Percentiles rank a stretch among this genome's conserved stretches.
Conservation (phyloP, 331 rosid genomes). For the Stylosanthes scabra region DNA sequence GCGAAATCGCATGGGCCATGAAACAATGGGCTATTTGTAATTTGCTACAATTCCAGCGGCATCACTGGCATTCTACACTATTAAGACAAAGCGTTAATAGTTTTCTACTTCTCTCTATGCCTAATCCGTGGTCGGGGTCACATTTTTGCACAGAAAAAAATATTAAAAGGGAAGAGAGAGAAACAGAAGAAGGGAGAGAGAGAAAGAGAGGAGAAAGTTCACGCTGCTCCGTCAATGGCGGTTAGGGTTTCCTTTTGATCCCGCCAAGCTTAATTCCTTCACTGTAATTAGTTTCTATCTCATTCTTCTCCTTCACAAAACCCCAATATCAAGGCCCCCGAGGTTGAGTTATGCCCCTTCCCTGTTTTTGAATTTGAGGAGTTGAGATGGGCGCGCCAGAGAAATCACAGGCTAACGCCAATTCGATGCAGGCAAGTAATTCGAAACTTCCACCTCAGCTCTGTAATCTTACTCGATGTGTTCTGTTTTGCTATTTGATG, state of each 20-base stretch:
- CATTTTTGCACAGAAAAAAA: conserved; percentile 43
- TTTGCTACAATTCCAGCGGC: conserved; percentile 30
- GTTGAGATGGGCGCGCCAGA: conserved; percentile 84
- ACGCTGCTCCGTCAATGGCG: conserved; percentile 61
- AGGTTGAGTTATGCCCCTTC: conserved; percentile 39
- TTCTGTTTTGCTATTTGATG: conserved; percentile 28
- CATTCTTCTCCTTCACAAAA: conserved; percentile 49
- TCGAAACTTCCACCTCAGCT: conserved; percentile 44
- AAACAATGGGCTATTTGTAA: conserved; percentile 38
- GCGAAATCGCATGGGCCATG: conserved; percentile 30
- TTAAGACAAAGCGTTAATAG: conserved; percentile 31
- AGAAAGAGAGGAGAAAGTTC: conserved; percentile 36
- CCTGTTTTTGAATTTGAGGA: conserved; percentile 47
- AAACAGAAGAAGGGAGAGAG: conserved; percentile 34
- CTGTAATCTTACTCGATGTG: conserved; percentile 35
- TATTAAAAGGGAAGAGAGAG: conserved; percentile 38
- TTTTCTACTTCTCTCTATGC: conserved; percentile 42
- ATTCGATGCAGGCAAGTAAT: conserved; percentile 87
- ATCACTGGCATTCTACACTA: conserved; percentile 21
- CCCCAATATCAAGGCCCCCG: conserved; percentile 60
- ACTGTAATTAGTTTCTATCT: conserved; percentile 34
- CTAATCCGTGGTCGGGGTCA: conserved; percentile 46
- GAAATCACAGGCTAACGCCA: conserved; percentile 66
- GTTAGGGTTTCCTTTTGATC: conserved; percentile 79
- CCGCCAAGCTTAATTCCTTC: conserved; percentile 48